phyloP scores from a whole-genome alignment of 768 basidiomycete species.

The Gloeopeniophorella convolvens region DNA sequence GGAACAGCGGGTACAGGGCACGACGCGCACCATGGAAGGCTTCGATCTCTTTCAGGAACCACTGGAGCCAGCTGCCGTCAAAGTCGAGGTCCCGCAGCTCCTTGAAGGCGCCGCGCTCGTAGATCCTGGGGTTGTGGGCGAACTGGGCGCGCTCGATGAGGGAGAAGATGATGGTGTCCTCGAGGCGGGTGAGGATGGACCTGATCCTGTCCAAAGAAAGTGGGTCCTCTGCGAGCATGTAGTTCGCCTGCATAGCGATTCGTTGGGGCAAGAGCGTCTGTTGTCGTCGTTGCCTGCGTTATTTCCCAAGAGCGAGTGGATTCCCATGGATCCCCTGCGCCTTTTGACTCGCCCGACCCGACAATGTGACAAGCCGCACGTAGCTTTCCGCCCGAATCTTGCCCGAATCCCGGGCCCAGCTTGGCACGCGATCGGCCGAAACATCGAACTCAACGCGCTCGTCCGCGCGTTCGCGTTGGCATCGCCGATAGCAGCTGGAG shows the following conservation, averaged over 20 bases:
- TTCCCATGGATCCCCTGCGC: too few species aligned
- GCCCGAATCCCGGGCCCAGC: too few species aligned
- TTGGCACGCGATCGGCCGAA: too few species aligned
- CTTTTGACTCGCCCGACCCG: too few species aligned
- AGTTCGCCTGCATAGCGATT: slow-evolving; percentile 44
- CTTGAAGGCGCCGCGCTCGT: slow-evolving; percentile 69
- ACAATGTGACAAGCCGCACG: too few species aligned
- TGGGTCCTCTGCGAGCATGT: slow-evolving; percentile 63
- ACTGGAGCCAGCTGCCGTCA: slow-evolving; percentile 88
- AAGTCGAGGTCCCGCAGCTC: slow-evolving; percentile 73
- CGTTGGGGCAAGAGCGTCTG: too few species aligned
- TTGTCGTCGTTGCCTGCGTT: too few species aligned
- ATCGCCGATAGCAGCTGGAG: too few species aligned
- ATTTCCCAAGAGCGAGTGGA: too few species aligned
- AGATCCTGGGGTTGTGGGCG: slow-evolving; percentile 87
- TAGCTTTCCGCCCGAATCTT: too few species aligned
- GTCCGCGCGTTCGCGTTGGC: too few species aligned
- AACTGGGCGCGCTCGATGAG: slow-evolving; percentile 98
- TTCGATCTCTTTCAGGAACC: slow-evolving; percentile 96
- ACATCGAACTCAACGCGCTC: too few species aligned
- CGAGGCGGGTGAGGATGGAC: slow-evolving; percentile 78
- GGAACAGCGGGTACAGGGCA: not conserved
- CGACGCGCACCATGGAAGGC: slow-evolving; percentile 77
- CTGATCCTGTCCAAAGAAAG: slow-evolving; percentile 86
- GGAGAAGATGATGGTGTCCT: slow-evolving; percentile 98